These are phyloP conservation scores for Phyllosticta paracitricarpa DNA, from an alignment of 2,329 filamentous ascomycete species.

Conservation along the genomic window DNA sequence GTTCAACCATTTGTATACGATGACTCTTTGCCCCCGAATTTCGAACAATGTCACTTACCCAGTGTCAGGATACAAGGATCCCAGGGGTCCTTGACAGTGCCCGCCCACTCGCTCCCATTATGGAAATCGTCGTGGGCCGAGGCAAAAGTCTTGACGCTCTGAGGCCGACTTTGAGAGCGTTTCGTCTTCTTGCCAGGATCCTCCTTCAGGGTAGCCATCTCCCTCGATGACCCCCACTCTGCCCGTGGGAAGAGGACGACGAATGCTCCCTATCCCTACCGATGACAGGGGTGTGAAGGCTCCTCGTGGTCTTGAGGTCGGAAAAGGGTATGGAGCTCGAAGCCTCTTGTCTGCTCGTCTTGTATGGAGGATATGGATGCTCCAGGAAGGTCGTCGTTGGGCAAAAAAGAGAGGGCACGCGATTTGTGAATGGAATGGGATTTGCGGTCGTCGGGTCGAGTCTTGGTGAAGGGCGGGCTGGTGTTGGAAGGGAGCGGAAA, in stretches of 20 bases:
- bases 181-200: constrained; percentile 1
- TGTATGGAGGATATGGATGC: not conserved
- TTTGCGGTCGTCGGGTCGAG: not conserved
- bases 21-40: too few species aligned
- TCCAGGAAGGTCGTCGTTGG: not conserved
- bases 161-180: constrained; percentile 14
- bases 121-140: constrained; percentile 26
- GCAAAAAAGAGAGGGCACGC: too few species aligned
- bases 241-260: not conserved
- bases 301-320: too few species aligned
- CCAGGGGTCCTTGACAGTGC: constrained; percentile 36
- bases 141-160: constrained; percentile 26
- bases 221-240: not conserved
- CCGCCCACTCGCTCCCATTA: constrained; percentile 34
- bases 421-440: not conserved
- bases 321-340: not conserved
- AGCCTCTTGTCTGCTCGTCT: not conserved
- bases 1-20: too few species aligned
- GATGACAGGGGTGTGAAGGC: not conserved
- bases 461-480: not conserved
- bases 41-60: constrained; percentile 18
- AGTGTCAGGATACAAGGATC: constrained; percentile 38
- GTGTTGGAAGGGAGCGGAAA: not conserved
- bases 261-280: not conserved
- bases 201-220: constrained; percentile 4